Base-by-base conservation (phyloP, 352 stramenopile species). In the Pythium oligandrum region DNA sequence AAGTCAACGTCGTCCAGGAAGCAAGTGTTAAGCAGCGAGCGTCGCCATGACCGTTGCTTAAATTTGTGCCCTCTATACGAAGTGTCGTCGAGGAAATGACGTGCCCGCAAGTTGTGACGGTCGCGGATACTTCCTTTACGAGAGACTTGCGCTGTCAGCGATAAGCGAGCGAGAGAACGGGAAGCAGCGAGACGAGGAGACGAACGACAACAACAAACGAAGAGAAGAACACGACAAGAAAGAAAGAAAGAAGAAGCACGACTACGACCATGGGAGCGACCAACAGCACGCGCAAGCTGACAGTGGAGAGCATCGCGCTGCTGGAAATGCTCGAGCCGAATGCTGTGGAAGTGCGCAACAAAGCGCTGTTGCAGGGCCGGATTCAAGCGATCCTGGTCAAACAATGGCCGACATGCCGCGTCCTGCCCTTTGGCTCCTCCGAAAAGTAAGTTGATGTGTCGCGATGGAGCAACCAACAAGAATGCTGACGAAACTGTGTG, bases 311-410 rank as follows among this genome's bases (percentile, higher is more conserved):
- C 62, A 79, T 91, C 51, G 74, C 75, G 55, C 58, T 93, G 63
- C 64, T 91, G 33, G 83, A 93, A 63, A 79, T 82, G 55, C 71
- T 93, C n/a, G 80, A 93, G 68, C 81, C 83, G 46, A 90, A 78
- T 49, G 52, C 61, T 6, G 46, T 47, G 30, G 83, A 93, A 54
- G 44, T 73, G 50, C 58, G 60, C 44, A 56, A 61, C 57, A 90
- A 93, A 57, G 56, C 44, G 40, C 65, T 74, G 5, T 64, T 88
- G 40, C 63, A 57, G 7, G 51, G 56, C 4, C 66, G 68, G n/a
- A 78, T 93, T 53, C 68, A 93, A 59, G 55, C 69, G 44, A 58
- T 74, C 31, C 63, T 93, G 0, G 43, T 53, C 39, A 52, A 59
- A 36, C 61, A 86, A 36, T 93, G 83, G 83, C 73, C 83, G 6